A percentile compares a stretch with the other conserved stretches of the same genome.
phyloP scores from a whole-genome alignment of 1,284 basidiomycete genomes.

The Polyporus tsugae region DNA sequence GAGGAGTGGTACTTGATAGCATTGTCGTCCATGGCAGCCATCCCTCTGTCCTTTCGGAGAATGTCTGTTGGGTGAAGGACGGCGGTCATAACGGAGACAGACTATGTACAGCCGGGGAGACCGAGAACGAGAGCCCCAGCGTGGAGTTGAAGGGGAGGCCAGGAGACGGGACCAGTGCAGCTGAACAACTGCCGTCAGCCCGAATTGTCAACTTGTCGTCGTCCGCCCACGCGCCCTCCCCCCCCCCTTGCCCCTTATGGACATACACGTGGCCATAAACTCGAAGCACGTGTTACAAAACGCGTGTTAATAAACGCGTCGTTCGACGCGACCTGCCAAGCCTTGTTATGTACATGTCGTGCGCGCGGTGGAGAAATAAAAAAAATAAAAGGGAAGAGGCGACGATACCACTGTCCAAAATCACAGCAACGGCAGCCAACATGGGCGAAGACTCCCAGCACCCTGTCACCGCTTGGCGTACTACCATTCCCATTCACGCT shows the following conservation, averaged over 20 bases:
- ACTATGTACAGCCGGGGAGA: conserved; percentile 40
- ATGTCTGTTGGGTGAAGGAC: conserved; percentile 67
- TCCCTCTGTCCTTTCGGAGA: conserved; percentile 63
- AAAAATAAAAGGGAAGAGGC: not conserved
- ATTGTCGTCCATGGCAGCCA: conserved; percentile 68
- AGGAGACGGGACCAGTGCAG: conserved; percentile 25
- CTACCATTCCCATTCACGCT: not conserved
- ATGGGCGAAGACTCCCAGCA: not conserved
- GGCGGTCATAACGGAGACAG: conserved; percentile 61
- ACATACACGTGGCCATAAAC: conserved; percentile 22
- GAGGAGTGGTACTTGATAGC: conserved; percentile 57
- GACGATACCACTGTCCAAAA: no score
- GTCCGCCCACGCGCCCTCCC: conserved; percentile 36
- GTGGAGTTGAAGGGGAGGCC: conserved; percentile 24
- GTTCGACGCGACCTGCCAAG: not conserved
- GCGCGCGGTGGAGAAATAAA: not conserved
- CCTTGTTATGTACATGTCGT: not conserved
- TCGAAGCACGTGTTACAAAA: conserved; percentile 23
- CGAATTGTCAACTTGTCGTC: conserved; percentile 37
- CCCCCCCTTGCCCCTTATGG: conserved; percentile 29
- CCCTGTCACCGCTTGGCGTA: not conserved
- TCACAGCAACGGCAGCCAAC: not conserved
- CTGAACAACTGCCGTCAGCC: conserved; percentile 37
- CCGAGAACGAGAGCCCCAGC: conserved; percentile 34
- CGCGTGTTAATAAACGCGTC: conserved; percentile 5